These are phyloP conservation scores for Lathyrus oleraceus DNA, from an alignment of 306 rosid genomes.

Conservation along the genomic window DNA sequence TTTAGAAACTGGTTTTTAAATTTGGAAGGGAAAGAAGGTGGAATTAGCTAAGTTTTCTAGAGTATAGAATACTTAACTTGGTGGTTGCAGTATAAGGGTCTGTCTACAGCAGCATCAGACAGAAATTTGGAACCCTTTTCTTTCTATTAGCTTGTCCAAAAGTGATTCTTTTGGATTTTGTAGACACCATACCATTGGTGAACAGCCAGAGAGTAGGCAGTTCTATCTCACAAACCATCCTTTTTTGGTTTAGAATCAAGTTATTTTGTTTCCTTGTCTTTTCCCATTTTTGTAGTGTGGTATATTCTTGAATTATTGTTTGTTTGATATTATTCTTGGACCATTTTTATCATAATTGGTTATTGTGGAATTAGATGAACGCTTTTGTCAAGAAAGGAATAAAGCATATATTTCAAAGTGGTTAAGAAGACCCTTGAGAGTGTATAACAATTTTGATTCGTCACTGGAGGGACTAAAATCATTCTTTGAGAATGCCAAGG, in stretches of 20 bases:
- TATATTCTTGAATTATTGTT: slow-evolving; percentile 24
- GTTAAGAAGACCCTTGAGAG: slow-evolving; percentile 71
- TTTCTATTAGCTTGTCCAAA: slow-evolving; percentile 23
- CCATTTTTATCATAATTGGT: slow-evolving; percentile 11
- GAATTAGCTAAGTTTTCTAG: slow-evolving; percentile 22
- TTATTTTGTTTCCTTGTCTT: background rate
- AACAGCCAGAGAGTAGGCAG: slow-evolving; percentile 18
- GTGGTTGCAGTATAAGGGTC: slow-evolving; percentile 2
- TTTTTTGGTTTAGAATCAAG: slow-evolving; percentile 30
- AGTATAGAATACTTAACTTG: slow-evolving; percentile 10
- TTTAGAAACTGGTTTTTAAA: slow-evolving; percentile 9
- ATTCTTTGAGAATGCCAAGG: slow-evolving; percentile 73
- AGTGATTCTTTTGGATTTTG: slow-evolving; percentile 30
- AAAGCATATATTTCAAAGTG: slow-evolving; percentile 79
- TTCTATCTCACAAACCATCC: slow-evolving; percentile 16
- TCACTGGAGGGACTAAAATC: slow-evolving; percentile 65
- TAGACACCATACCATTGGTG: slow-evolving; percentile 3
- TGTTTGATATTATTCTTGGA: slow-evolving; percentile 22
- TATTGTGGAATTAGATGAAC: slow-evolving; percentile 76
- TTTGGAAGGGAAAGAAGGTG: slow-evolving; percentile 14
- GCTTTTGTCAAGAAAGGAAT: slow-evolving; percentile 77
- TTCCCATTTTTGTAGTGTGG: slow-evolving; percentile 6
- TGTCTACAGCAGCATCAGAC: background rate
- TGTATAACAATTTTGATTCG: slow-evolving; percentile 55
- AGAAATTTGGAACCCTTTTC: background rate